These are phyloP conservation scores for Xenoacremonium recifei DNA, from an alignment of 2,329 filamentous ascomycete species.

Conservation along the genomic window DNA sequence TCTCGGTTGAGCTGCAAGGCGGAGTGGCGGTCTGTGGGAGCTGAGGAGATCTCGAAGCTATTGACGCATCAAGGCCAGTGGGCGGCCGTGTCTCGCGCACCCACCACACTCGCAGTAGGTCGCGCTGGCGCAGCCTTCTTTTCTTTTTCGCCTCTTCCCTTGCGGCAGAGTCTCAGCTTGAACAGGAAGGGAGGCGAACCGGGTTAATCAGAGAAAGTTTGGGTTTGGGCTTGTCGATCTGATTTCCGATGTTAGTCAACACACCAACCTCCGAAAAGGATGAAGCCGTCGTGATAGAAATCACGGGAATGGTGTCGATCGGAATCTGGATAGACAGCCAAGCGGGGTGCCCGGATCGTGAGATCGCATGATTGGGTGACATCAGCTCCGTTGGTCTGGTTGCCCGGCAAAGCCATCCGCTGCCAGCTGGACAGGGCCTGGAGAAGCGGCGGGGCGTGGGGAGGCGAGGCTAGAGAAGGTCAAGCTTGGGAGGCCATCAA, in stretches of 20 bases:
- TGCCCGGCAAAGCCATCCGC: conserved; percentile 14
- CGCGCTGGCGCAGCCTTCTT: no score
- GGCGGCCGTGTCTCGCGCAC: no score
- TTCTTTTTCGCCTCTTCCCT: background rate
- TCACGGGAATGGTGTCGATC: conserved; percentile 1
- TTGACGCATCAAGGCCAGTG: background rate
- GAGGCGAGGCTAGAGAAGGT: conserved; percentile 13
- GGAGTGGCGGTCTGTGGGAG: conserved; percentile 2
- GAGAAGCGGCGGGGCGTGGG: conserved; percentile 4
- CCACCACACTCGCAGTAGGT: no score
- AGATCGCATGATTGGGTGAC: conserved; percentile 20
- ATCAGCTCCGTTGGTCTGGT: conserved; percentile 19
- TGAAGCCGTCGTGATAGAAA: background rate
- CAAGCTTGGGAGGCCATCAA: no score
- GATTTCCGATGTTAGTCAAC: background rate
- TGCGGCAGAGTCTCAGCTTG: background rate
- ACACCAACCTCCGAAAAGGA: background rate
- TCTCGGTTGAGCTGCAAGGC: conserved; percentile 1
- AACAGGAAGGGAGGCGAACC: background rate
- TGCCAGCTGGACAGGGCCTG: conserved; percentile 24
- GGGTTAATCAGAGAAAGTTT: background rate
- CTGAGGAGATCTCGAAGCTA: background rate
- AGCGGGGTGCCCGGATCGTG: background rate
- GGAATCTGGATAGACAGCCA: background rate
- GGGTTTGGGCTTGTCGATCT: no score